Conservation (phyloP, 1,139 yeast genomes). For the Scheffersomyces insectosa region DNA sequence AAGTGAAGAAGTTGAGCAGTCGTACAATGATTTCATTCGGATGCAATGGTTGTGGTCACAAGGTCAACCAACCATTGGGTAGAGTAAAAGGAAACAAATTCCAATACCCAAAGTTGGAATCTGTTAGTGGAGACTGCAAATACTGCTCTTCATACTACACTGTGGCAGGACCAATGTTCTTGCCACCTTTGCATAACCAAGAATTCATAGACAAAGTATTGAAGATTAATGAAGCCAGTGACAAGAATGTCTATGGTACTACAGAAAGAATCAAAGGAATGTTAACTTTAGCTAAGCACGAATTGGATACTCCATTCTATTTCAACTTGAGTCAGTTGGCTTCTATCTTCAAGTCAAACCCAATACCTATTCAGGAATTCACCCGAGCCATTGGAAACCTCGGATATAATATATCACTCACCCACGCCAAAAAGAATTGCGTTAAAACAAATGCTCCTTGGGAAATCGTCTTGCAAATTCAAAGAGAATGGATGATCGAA, state of each 20-base stretch:
- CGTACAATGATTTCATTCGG: conserved; percentile 77
- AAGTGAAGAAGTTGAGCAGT: conserved; percentile 73
- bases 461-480: conserved; percentile 70
- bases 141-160: conserved; percentile 73
- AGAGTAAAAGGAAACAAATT: conserved; percentile 45
- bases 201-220: conserved; percentile 67
- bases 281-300: conserved; percentile 79
- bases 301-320: conserved; percentile 71
- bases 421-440: conserved; percentile 87
- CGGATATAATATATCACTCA: conserved; percentile 77
- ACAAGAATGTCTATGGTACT: conserved; percentile 66
- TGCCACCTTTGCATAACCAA: conserved; percentile 69
- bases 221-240: conserved; percentile 50
- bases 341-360: conserved; percentile 74
- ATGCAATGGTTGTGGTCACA: conserved; percentile 86
- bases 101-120: conserved; percentile 33
- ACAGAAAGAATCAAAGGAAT: conserved; percentile 85
- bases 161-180: conserved; percentile 97
- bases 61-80: conserved; percentile 74
- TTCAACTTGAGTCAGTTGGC: conserved; percentile 78
- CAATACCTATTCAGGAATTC: conserved; percentile 74
- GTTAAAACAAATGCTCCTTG: conserved; percentile 90
- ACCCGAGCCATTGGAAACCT: conserved; percentile 83
- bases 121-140: conserved; percentile 41
- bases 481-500: conserved; percentile 63